Evolutionary conservation across 2,329 filamentous ascomycete genomes (phyloP).

Genomic region (Cladosporium sp.): DNA sequence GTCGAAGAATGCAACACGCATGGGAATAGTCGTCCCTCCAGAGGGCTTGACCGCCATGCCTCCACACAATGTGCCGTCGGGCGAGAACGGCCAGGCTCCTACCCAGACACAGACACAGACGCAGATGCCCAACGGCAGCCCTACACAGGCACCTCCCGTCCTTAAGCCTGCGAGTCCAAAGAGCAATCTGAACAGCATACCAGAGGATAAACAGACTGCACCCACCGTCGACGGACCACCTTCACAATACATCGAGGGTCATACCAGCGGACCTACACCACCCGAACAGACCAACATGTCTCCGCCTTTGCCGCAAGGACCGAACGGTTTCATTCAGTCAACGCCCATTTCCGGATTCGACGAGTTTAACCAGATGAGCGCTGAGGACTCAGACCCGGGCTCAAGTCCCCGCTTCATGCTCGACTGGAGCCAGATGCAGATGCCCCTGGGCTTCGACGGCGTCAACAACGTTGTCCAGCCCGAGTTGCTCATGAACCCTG

Average conservation of each 20-base stretch:
- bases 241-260: conserved; percentile 37
- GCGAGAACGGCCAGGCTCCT: conserved; percentile 15
- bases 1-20: conserved; percentile 38
- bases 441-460: conserved; percentile 39
- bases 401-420: conserved; percentile 44
- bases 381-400: conserved; percentile 36
- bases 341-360: conserved; percentile 42
- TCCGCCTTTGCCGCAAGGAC: conserved; percentile 18
- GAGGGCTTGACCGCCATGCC: conserved; percentile 24
- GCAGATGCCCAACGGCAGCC: conserved; percentile 10
- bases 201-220: conserved; percentile 24
- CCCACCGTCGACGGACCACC: conserved; percentile 30
- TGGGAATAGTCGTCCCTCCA: conserved; percentile 27
- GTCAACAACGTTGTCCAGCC: conserved; percentile 32
- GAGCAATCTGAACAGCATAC: conserved; percentile 17
- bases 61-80: conserved; percentile 15
- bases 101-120: conserved; percentile 12
- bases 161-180: conserved; percentile 31
- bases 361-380: conserved; percentile 35
- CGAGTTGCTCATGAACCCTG: conserved; percentile 40
- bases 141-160: conserved; percentile 20
- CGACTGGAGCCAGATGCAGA: conserved; percentile 43
- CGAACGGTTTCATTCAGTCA: conserved; percentile 33
- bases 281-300: conserved; percentile 27
- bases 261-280: conserved; percentile 28